These are phyloP conservation scores for Saccharomyces hybrid DNA, from an alignment of 1,139 yeast genomes.

Conservation along the genomic window DNA sequence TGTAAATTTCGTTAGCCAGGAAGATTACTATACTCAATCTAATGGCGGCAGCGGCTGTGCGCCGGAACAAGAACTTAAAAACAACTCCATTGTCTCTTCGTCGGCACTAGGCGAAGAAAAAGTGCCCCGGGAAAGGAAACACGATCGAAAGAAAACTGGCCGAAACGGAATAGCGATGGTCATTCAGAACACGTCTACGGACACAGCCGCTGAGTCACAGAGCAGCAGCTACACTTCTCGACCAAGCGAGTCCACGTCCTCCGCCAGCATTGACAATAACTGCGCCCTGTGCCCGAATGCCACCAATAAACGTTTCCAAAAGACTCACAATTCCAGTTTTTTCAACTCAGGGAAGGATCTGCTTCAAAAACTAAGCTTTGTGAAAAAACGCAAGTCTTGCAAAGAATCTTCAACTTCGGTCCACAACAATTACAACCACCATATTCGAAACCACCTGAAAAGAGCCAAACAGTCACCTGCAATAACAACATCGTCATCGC, in stretches of 20 bases:
- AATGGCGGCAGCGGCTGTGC: background rate
- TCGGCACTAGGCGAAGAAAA: background rate
- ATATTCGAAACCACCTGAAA: background rate
- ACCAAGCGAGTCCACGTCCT: background rate
- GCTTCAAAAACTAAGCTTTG: background rate
- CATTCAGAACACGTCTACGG: background rate
- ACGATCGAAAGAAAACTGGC: background rate
- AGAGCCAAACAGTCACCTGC: background rate
- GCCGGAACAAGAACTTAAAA: background rate
- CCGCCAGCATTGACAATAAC: background rate
- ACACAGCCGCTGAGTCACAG: background rate
- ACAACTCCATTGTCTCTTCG: background rate
- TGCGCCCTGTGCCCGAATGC: background rate
- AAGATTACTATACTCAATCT: background rate
- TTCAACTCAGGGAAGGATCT: background rate
- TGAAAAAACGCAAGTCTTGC: background rate
- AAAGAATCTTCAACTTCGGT: background rate
- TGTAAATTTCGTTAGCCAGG: background rate
- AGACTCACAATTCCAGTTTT: background rate
- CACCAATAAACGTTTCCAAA: background rate
- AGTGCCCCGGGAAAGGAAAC: background rate
- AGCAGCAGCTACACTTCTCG: background rate
- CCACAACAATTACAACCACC: background rate
- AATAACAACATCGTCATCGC: background rate
- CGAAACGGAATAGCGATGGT: background rate